These are phyloP conservation scores for Apiotrichum akiyoshidainum DNA, from an alignment of 1,284 basidiomycete species.

Conservation along the genomic window DNA sequence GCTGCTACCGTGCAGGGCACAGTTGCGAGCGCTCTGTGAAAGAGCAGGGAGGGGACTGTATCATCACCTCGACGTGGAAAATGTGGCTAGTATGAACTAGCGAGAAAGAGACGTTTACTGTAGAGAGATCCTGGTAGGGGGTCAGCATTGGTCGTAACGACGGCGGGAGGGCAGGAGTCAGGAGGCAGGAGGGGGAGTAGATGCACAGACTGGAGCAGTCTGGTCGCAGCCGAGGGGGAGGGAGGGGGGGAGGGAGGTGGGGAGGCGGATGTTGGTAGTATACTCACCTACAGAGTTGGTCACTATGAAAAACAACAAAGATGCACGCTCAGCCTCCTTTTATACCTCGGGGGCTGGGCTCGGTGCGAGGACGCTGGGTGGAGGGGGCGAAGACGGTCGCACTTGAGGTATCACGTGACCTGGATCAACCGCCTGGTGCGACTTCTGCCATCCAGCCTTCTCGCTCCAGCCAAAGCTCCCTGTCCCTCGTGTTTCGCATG, in stretches of 20 bases:
- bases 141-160: not conserved
- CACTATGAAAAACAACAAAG: too few species aligned
- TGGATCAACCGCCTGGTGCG: too few species aligned
- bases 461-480: too few species aligned
- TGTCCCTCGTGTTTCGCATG: too few species aligned
- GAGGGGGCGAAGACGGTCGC: too few species aligned
- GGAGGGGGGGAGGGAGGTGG: not conserved
- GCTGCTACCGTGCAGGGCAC: conserved; percentile 24
- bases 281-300: conserved; percentile 1
- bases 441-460: too few species aligned
- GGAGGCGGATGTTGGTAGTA: not conserved
- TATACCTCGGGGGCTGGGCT: not conserved
- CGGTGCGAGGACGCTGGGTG: too few species aligned
- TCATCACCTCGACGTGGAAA: conserved; percentile 52
- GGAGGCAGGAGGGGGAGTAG: too few species aligned
- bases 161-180: not conserved
- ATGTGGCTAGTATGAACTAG: conserved; percentile 52
- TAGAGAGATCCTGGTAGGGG: conserved; percentile 46
- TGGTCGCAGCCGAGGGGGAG: too few species aligned
- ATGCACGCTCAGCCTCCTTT: not conserved
- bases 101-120: conserved; percentile 46
- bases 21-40: conserved; percentile 43
- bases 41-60: conserved; percentile 48
- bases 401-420: too few species aligned
- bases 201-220: too few species aligned